phyloP scores from a whole-genome alignment of 768 basidiomycete genomes.

The Harrya chromipes region DNA sequence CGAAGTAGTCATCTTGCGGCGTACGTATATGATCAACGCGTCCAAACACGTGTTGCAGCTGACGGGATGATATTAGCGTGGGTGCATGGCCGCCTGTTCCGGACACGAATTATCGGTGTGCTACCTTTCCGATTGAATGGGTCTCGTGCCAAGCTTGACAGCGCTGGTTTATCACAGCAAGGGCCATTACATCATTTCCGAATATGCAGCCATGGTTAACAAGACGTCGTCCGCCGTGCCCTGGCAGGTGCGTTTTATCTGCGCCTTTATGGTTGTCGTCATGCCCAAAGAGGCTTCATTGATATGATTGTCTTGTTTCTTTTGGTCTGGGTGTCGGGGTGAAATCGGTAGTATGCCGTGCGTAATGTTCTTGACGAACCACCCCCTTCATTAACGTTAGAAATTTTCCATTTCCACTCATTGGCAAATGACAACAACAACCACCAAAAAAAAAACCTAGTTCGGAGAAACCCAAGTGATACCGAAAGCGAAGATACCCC shows the following conservation, averaged over 20 bases:
- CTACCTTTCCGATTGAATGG: neutral
- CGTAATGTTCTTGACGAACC: constrained; percentile 23
- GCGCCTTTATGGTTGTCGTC: constrained; percentile 3
- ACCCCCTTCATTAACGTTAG: constrained; percentile 3
- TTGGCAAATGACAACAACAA: neutral
- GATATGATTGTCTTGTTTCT: constrained; percentile 1
- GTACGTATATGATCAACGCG: constrained; percentile 39
- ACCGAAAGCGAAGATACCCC: constrained; percentile 63
- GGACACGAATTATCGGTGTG: constrained; percentile 72
- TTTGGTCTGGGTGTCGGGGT: neutral
- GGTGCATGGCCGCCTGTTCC: constrained; percentile 78
- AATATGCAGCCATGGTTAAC: constrained; percentile 65
- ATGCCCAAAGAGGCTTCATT: constrained; percentile 19
- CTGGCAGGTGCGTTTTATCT: constrained; percentile 57
- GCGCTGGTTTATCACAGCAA: constrained; percentile 31
- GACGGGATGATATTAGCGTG: constrained; percentile 36
- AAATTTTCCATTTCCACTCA: neutral
- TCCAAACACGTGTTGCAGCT: neutral
- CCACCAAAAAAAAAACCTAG: constrained; percentile 35
- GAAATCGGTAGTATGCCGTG: constrained; percentile 57
- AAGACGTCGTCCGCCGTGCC: constrained; percentile 62
- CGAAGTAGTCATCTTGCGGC: constrained; percentile 67
- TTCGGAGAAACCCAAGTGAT: constrained; percentile 76
- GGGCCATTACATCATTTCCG: constrained; percentile 73
- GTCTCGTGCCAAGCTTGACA: neutral